These are phyloP conservation scores for Trichothecium sympodiale DNA, from an alignment of 2,329 filamentous ascomycete genomes.

Conservation along the genomic window DNA sequence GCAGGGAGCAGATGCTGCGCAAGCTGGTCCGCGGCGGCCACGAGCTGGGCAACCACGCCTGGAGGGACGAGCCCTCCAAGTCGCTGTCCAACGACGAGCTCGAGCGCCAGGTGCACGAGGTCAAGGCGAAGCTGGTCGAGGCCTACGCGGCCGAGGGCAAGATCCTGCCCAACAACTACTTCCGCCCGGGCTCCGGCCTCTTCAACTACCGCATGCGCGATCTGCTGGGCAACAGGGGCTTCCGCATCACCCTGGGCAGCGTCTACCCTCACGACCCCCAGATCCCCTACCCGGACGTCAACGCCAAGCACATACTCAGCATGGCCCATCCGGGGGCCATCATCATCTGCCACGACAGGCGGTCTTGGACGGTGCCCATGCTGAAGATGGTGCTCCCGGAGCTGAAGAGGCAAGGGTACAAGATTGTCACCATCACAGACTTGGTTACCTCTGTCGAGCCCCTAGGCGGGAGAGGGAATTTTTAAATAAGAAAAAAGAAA, in stretches of 20 bases:
- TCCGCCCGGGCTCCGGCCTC: slow-evolving; percentile 75
- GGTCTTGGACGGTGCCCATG: slow-evolving; percentile 78
- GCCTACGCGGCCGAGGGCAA: slow-evolving; percentile 40
- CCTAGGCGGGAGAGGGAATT: slow-evolving; percentile 12
- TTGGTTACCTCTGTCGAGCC: slow-evolving; percentile 37
- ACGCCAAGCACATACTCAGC: slow-evolving; percentile 69
- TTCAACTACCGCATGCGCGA: slow-evolving; percentile 62
- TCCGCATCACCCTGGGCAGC: slow-evolving; percentile 66
- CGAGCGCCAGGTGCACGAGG: slow-evolving; percentile 48
- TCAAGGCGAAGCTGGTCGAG: slow-evolving; percentile 47
- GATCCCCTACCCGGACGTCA: slow-evolving; percentile 56
- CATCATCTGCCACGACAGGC: slow-evolving; percentile 76
- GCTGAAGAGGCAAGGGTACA: slow-evolving; percentile 57
- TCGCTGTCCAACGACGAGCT: slow-evolving; percentile 49
- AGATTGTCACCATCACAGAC: slow-evolving; percentile 59
- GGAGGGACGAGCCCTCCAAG: slow-evolving; percentile 71
- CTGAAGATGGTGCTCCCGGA: slow-evolving; percentile 60
- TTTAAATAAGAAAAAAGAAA: no score
- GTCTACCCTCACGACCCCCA: slow-evolving; percentile 92
- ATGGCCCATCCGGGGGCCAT: slow-evolving; percentile 69
- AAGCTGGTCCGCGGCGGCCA: slow-evolving; percentile 50
- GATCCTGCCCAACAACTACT: slow-evolving; percentile 50
- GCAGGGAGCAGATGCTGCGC: slow-evolving; percentile 41
- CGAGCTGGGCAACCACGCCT: slow-evolving; percentile 79
- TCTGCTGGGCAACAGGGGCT: slow-evolving; percentile 49